A percentile compares a stretch with the other conserved stretches of the same genome.
Evolutionary conservation across 2,329 filamentous ascomycete species (phyloP).

Genomic region (Colletotrichum theobromicola): DNA sequence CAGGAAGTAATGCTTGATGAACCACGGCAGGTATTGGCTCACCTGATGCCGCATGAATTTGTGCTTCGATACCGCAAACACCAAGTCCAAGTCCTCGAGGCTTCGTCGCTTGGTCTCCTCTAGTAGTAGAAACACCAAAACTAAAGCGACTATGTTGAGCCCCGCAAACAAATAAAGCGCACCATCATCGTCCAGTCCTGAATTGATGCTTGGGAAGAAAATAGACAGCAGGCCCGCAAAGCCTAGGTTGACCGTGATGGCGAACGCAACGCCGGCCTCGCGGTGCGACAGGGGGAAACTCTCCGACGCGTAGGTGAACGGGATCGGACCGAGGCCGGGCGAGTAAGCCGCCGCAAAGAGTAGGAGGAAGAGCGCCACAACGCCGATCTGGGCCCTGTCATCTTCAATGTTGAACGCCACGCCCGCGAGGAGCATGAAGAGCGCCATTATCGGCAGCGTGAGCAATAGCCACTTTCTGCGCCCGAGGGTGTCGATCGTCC

Average conservation of each 20-base stretch:
- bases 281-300: conserved; percentile 54
- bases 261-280: conserved; percentile 53
- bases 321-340: conserved; percentile 48
- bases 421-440: conserved; percentile 44
- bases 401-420: conserved; percentile 33
- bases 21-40: conserved; percentile 38
- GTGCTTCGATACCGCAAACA: conserved; percentile 44
- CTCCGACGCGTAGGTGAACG: conserved; percentile 56
- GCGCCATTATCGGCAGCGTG: conserved; percentile 48
- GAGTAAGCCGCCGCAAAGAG: conserved; percentile 48
- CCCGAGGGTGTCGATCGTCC: conserved; percentile 45
- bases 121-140: conserved; percentile 48
- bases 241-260: conserved; percentile 51
- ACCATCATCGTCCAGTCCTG: conserved; percentile 33
- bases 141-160: conserved; percentile 50
- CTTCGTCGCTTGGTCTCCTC: conserved; percentile 46
- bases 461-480: conserved; percentile 46
- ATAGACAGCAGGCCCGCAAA: conserved; percentile 52
- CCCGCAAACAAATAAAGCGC: conserved; percentile 50
- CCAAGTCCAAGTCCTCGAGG: conserved; percentile 43
- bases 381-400: conserved; percentile 25
- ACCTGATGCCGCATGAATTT: conserved; percentile 43
- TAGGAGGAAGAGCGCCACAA: conserved; percentile 43
- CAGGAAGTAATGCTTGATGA: conserved; percentile 31
- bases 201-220: conserved; percentile 39